Evolutionary conservation across 225 moss, liverwort and hornwort genomes (phyloP).

Genomic region (Pseudisothecium myosuroides): DNA sequence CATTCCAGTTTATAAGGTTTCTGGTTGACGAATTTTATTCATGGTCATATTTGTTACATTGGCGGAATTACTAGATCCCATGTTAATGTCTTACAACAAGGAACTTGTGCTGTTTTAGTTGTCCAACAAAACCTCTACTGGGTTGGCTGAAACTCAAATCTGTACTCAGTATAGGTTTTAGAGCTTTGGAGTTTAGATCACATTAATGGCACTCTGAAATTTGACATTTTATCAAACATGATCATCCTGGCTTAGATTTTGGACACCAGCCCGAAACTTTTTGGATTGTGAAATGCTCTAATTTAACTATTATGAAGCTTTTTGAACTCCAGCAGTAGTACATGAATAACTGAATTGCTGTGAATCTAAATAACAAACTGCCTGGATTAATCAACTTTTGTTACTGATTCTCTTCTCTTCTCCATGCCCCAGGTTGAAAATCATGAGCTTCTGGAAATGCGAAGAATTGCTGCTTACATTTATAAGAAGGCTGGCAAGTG

Average conservation of each 20-base stretch:
- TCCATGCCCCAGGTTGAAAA: slow-evolving; percentile 52
- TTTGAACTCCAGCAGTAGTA: neutral
- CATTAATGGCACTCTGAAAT: neutral
- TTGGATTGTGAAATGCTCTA: neutral
- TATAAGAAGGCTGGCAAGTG: slow-evolving; percentile 91
- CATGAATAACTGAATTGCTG: neutral
- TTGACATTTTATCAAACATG: no score
- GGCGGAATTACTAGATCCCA: no score
- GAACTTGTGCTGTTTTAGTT: neutral
- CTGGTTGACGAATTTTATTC: neutral
- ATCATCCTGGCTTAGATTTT: neutral
- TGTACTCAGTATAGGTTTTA: neutral
- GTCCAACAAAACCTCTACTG: neutral
- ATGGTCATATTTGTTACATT: neutral
- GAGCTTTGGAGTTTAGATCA: neutral
- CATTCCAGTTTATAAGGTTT: neutral
- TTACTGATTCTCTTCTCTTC: neutral
- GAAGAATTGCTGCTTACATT: slow-evolving; percentile 83
- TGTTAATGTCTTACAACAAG: neutral
- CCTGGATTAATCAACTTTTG: neutral
- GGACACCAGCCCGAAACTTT: neutral
- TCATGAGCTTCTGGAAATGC: slow-evolving; percentile 84
- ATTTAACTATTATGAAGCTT: neutral
- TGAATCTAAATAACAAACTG: neutral
- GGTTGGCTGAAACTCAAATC: neutral